A percentile compares a stretch with the other conserved stretches of the same genome.
Conservation (phyloP, 495 filamentous ascomycete species). For the Neurospora sublineolata region DNA sequence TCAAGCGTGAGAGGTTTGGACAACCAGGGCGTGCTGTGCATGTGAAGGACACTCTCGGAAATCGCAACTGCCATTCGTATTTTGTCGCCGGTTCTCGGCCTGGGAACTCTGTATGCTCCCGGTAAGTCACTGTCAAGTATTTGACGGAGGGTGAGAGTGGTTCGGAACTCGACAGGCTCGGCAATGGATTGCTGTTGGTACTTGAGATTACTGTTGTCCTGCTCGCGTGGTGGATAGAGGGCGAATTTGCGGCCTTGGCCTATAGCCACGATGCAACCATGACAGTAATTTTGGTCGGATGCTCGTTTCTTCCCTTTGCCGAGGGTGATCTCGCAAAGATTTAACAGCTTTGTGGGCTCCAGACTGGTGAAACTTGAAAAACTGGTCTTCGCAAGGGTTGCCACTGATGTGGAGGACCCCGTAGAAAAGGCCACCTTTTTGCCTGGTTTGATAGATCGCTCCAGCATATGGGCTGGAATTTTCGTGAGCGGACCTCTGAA, state of each 20-base stretch:
- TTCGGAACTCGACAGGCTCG: background rate
- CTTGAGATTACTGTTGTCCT: background rate
- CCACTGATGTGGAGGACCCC: background rate
- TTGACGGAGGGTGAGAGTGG: background rate
- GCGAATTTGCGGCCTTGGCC: background rate
- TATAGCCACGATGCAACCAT: background rate
- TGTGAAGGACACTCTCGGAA: constrained; percentile 5
- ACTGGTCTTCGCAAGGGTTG: background rate
- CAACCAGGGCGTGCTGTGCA: constrained; percentile 7
- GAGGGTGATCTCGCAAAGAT: background rate
- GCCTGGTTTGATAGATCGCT: background rate
- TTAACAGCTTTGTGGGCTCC: background rate
- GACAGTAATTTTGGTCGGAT: background rate
- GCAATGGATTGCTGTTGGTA: background rate
- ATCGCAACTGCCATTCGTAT: constrained; percentile 8
- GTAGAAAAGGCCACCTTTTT: background rate
- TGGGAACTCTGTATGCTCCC: background rate
- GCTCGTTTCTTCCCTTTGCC: background rate
- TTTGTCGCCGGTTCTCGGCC: constrained; percentile 1
- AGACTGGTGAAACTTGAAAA: background rate
- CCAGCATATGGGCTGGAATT: background rate
- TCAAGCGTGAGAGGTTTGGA: constrained; percentile 5
- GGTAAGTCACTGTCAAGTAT: background rate
- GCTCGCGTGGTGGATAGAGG: background rate
- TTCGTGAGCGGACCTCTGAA: background rate